Evolutionary conservation across 2,329 filamentous ascomycete species (phyloP), one percentile per base, ranked within the genome.

Genomic region (Diaporthe citrichinensis): DNA sequence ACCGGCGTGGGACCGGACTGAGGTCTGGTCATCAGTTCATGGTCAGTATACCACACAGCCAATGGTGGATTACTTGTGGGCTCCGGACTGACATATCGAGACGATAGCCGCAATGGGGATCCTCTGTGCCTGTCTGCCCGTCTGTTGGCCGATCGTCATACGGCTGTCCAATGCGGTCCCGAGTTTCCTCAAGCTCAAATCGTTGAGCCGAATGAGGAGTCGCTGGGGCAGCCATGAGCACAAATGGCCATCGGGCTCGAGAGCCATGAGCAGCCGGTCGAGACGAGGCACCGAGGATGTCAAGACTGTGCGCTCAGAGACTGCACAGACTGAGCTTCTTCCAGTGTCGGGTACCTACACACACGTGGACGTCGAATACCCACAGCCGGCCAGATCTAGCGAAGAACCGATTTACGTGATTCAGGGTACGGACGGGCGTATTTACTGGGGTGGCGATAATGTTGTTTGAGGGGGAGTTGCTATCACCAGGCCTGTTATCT

Each of bases 21-120:
- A 69, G 34, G 68, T 49, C 51, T 74, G 72, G 72, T 69, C 72
- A 3, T 41, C 72, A 10, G 72, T 74, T 15, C 72, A 74, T 36
- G 61, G 61, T 73, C 53, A 57, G 53, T 57, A 31, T 7, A 31
- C 7, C 53, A 31, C 53, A 20, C 53, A 57, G 53, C 28, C 28
- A 57, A 9, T 20, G 4, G n/a, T 17, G 3, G 9, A 51, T 10
- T 23, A 58, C 55, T 58, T 3, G 15, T 58, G 61, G 57, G 61
- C 3, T 55, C 28, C 17, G 12, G 4, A 28, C 36, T 59, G 46
- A 59, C 53, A 23, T 31, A 23, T 34, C 4, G 15, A 23, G 25
- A 4, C 10, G 2, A 12, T 9, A 74, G 72, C 46, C 36, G 61
- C 46, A 1, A 74, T 74, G 59, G 72, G 72, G 4, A 74, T 74